Conservation (phyloP, 1,284 basidiomycete genomes). For the Ceratobasidium sp. region DNA sequence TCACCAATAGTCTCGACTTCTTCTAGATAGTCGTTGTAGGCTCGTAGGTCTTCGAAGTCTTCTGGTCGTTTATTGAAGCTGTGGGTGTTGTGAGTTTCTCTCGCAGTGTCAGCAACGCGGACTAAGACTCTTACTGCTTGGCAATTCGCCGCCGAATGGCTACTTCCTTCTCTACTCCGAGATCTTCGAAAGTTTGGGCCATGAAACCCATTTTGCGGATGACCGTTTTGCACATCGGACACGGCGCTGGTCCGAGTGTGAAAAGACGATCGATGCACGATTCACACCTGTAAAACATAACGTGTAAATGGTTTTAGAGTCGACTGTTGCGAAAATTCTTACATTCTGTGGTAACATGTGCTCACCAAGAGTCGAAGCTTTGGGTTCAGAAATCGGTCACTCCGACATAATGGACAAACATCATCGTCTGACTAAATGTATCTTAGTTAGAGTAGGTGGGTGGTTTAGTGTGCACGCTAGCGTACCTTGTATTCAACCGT, state of each 20-base stretch:
- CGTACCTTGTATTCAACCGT: constrained; percentile 82
- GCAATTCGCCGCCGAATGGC: constrained; percentile 87
- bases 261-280: constrained; percentile 98
- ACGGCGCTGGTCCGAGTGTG: constrained; percentile 95
- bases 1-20: constrained; percentile 95
- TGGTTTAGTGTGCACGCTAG: constrained; percentile 47
- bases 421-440: constrained; percentile 84
- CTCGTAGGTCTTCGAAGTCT: constrained; percentile 85
- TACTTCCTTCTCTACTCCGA: constrained; percentile 97
- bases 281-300: constrained; percentile 81
- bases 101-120: not conserved
- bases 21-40: constrained; percentile 98
- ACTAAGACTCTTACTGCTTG: constrained; percentile 74
- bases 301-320: not conserved
- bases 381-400: constrained; percentile 95
- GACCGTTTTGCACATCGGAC: constrained; percentile 93
- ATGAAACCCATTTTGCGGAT: constrained; percentile 94
- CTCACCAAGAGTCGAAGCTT: constrained; percentile 94
- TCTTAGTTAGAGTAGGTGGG: not conserved
- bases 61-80: constrained; percentile 95
- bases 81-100: not conserved
- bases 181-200: constrained; percentile 97
- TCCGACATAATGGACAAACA: constrained; percentile 97
- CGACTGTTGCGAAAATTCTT: constrained; percentile 51
- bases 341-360: constrained; percentile 99